Conservation (phyloP, 2,329 filamentous ascomycete species). For the Penicillium sp. region DNA sequence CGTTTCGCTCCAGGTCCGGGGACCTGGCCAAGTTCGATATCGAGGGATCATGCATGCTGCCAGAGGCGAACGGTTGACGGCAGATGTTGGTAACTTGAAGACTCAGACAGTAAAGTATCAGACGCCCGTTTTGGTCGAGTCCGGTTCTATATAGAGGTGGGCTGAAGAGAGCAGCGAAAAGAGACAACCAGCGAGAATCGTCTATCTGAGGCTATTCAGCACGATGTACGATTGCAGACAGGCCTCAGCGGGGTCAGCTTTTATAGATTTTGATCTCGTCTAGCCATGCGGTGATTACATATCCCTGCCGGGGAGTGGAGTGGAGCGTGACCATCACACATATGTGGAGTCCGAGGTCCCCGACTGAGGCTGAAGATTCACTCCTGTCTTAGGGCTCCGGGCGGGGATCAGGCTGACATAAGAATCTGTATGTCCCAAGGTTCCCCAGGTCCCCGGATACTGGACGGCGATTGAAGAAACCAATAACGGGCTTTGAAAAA, state of each 20-base stretch:
- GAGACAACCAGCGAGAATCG: neutral
- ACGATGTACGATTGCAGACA: neutral
- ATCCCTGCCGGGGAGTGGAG: neutral
- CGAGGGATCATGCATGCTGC: constrained; percentile 4
- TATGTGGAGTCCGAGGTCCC: constrained; percentile 7
- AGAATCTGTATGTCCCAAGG: constrained; percentile 3
- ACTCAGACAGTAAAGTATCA: neutral
- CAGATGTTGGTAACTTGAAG: neutral
- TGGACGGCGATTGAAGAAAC: neutral
- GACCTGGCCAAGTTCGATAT: neutral
- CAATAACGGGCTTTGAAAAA: neutral
- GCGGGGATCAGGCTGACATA: constrained; percentile 2
- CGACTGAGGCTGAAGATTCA: constrained; percentile 3
- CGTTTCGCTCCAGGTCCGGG: constrained; percentile 34
- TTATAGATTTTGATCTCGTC: constrained; percentile 8
- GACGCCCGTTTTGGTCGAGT: neutral
- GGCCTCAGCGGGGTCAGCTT: neutral
- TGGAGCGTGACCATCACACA: neutral
- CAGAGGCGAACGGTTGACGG: neutral
- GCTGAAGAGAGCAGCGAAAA: neutral
- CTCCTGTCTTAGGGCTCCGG: neutral
- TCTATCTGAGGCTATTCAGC: neutral
- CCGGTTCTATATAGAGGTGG: neutral
- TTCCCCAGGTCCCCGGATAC: neutral
- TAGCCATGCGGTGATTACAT: constrained; percentile 2